Conservation (phyloP, 1,284 basidiomycete genomes). For the Grifola frondosa region DNA sequence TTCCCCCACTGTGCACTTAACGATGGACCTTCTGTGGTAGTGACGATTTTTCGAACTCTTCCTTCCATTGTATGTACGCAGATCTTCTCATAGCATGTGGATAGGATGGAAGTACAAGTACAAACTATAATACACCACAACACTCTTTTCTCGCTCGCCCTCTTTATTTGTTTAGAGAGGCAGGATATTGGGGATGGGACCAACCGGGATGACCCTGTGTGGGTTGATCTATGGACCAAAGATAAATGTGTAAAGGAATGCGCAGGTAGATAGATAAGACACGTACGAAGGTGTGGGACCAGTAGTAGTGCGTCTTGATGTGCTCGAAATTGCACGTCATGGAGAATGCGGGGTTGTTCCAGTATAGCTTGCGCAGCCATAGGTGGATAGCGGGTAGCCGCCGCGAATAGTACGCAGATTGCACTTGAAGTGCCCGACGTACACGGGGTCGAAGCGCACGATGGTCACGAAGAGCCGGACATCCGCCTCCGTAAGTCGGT, state of each 20-base stretch:
- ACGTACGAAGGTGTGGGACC: constrained; percentile 59
- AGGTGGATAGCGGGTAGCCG: constrained; percentile 78
- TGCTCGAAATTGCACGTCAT: constrained; percentile 87
- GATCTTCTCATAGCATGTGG: too few relatives aligned
- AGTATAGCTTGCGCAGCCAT: constrained; percentile 92
- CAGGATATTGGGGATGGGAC: constrained; percentile 71
- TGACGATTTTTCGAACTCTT: too few relatives aligned
- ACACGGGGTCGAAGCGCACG: constrained; percentile 80
- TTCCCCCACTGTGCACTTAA: too few relatives aligned
- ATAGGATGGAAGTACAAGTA: too few relatives aligned
- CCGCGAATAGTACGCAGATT: constrained; percentile 79
- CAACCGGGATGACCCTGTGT: constrained; percentile 68
- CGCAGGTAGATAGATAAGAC: background rate
- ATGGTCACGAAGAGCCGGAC: constrained; percentile 91
- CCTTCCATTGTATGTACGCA: too few relatives aligned
- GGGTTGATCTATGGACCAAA: constrained; percentile 62
- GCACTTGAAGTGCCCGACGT: constrained; percentile 94
- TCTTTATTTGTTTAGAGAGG: too few relatives aligned
- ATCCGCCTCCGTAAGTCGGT: constrained; percentile 88
- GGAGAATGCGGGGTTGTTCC: constrained; percentile 89
- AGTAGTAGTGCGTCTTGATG: constrained; percentile 87
- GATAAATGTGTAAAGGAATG: too few relatives aligned
- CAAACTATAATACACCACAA: too few relatives aligned
- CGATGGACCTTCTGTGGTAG: too few relatives aligned
- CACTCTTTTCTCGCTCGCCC: too few relatives aligned